Conservation (phyloP, 139 green algal genomes). For the Chlorella vulgaris region DNA sequence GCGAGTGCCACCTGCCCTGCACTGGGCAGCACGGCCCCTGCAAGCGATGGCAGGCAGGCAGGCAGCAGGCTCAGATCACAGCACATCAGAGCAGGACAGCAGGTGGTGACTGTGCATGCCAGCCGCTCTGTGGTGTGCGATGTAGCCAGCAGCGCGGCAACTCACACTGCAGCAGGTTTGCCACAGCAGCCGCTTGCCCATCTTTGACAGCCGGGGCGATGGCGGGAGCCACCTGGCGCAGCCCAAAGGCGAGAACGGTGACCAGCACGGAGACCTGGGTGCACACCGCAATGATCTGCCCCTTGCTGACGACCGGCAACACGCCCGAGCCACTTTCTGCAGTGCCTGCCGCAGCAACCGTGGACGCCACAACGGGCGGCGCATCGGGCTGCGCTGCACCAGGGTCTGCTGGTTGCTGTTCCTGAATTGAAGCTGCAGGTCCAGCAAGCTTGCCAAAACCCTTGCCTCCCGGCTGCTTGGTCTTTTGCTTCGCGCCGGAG, state of each 20-base stretch:
- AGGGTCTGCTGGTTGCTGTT: too few species aligned
- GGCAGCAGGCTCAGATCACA: too few species aligned
- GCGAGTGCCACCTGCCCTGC: conserved; percentile 5
- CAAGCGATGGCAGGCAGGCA: background rate
- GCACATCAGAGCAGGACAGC: too few species aligned
- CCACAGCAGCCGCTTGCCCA: conserved; percentile 7
- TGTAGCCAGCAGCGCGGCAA: background rate
- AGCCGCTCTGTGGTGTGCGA: background rate
- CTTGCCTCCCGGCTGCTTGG: background rate
- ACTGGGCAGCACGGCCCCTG: conserved; percentile 9
- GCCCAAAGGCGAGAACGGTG: background rate
- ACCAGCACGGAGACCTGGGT: conserved; percentile 33
- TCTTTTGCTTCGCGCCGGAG: background rate
- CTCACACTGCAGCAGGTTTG: conserved; percentile 27
- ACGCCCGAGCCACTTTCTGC: too few species aligned
- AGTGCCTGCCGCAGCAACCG: too few species aligned
- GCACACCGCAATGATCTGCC: conserved; percentile 13
- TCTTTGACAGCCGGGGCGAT: conserved; percentile 22
- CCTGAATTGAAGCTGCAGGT: too few species aligned
- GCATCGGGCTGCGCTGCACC: too few species aligned
- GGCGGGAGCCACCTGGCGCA: conserved; percentile 18
- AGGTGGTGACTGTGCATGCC: too few species aligned
- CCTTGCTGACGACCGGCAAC: conserved; percentile 24
- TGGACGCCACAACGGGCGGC: too few species aligned
- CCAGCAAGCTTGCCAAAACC: conserved; percentile 13